These are phyloP conservation scores for Malus asiatica DNA, from an alignment of 306 rosid species.

Conservation along the genomic window DNA sequence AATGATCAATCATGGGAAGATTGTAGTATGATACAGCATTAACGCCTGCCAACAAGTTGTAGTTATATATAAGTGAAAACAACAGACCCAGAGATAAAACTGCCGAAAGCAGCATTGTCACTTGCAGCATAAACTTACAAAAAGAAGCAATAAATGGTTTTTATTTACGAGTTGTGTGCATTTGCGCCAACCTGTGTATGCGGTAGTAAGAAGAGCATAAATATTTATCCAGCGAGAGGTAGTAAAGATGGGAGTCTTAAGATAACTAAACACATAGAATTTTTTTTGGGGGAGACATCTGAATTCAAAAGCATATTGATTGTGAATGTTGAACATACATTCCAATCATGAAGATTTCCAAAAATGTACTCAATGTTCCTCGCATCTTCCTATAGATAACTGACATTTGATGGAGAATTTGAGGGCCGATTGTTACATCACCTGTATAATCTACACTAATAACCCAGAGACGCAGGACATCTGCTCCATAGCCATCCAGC, in stretches of 20 bases:
- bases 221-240: neutral
- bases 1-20: conserved; percentile 88
- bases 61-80: conserved; percentile 8
- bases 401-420: conserved; percentile 94
- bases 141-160: neutral
- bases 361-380: conserved; percentile 94
- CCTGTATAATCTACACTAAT: conserved; percentile 93
- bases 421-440: conserved; percentile 81
- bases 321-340: conserved; percentile 39
- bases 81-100: conserved; percentile 1
- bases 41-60: conserved; percentile 43
- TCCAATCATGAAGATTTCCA: conserved; percentile 97
- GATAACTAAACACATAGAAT: neutral
- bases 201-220: neutral
- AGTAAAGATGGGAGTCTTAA: conserved; percentile 11
- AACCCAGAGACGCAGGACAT: conserved; percentile 93
- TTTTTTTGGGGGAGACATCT: neutral
- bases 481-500: conserved; percentile 97
- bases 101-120: neutral
- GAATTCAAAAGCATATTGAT: neutral
- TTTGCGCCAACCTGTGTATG: neutral
- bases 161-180: neutral
- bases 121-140: neutral
- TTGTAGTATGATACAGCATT: conserved; percentile 52
- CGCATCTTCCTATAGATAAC: conserved; percentile 89